Base-by-base conservation (phyloP, 169 alveolate species). In the Plasmodium vivax region DNA sequence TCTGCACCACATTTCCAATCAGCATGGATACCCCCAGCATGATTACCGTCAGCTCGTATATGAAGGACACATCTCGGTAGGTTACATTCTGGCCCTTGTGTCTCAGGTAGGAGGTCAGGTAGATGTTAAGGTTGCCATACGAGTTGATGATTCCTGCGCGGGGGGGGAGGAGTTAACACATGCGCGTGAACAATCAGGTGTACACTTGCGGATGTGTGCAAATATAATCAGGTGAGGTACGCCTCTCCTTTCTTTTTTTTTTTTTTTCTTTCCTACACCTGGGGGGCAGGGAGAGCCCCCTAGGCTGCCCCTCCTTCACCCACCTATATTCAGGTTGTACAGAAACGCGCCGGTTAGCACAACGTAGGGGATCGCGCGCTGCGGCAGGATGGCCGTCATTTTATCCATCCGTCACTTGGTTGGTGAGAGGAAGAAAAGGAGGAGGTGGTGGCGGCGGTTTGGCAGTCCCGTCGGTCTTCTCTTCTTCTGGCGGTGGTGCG, bases 71-170 rank as follows among this genome's bases (percentile, higher is more conserved):
- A 54, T 54, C 83, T n/a, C 54, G 32, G 82, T 87, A 87, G 27
- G 93, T 87, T 51, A 83, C 95, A 82, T 91, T 23, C 12, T 73
- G 36, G 27, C 92, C 92, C 23, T 83, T 91, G 72, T 83, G 72
- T 51, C 95, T 34, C 72, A 91, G 74, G 73, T 91, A 91, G 4
- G 95, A 91, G 9, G 95, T 91, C 3, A 91, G 79, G 62, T 91
- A 91, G 6, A 91, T 83, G 36, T 74, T 91, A 8, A 91, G 75
- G 73, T 91, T 91, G 19, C 95, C 95, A 91, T 83, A 91, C 6
- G 95, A 82, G 30, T 91, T 91, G 41, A 91, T 36, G 41, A 82
- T 47, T 30, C 95, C 95, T 87, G 74, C 36, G n/a, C 14, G 2
- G 23, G 36, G 36, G 72, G 36, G 41, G 27, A 23, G 0, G 27